Conservation (phyloP, 805 yeast species). For the Yarrowia sp. region DNA sequence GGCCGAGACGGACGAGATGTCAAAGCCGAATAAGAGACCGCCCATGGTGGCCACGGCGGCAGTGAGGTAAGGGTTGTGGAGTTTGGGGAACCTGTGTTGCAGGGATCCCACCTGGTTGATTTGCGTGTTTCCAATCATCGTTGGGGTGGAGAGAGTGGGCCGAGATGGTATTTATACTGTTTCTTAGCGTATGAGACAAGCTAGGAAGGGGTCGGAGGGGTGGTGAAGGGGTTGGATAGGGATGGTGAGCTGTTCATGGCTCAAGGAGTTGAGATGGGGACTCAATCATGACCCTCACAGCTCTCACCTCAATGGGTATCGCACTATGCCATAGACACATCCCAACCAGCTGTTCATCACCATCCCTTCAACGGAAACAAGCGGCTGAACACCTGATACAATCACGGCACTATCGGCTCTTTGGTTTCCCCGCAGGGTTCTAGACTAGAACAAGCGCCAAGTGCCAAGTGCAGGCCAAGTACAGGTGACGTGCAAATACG, state of each 20-base stretch:
- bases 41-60: slow-evolving; percentile 67
- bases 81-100: slow-evolving; percentile 41
- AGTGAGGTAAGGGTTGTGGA: slow-evolving; percentile 64
- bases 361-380: background rate
- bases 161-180: slow-evolving; percentile 4
- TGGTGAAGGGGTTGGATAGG: background rate
- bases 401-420: slow-evolving; percentile 1
- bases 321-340: background rate
- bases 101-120: slow-evolving; percentile 14
- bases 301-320: too few relatives aligned
- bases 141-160: background rate
- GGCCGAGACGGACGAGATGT: slow-evolving; percentile 78
- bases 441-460: slow-evolving; percentile 6
- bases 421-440: slow-evolving; percentile 16
- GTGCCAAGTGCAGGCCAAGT: background rate
- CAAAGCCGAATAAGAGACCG: slow-evolving; percentile 79
- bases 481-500: background rate
- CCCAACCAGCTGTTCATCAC: too few relatives aligned
- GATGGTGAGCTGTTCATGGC: too few relatives aligned
- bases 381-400: slow-evolving; percentile 31
- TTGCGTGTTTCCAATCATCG: slow-evolving; percentile 10
- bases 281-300: too few relatives aligned
- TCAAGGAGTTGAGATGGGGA: too few relatives aligned
- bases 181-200: slow-evolving; percentile 6
- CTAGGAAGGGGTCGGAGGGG: background rate